Evolutionary conservation across 108 stramenopile genomes (phyloP), one percentile per base, ranked within the genome.

Genomic region (Nitzschia sp.): DNA sequence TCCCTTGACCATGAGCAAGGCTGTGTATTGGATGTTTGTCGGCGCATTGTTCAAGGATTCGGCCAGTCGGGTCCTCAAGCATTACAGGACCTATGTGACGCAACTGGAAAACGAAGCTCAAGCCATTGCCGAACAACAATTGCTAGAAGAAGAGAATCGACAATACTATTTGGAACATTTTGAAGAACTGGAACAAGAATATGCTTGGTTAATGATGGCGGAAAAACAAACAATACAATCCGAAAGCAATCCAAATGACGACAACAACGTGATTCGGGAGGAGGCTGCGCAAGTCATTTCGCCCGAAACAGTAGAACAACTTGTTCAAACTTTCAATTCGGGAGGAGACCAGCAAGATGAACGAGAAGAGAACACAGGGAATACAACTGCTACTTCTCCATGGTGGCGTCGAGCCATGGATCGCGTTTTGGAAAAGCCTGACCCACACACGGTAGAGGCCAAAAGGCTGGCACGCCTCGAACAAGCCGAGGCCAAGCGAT

Each of bases 11-110:
- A 95, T 95, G 93, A 77, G 79, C 38, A 95, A 92, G 66, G 47
- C 82, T 3, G 85, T 92, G 19, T 95, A 92, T 64, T 82, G 86
- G 86, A 85, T 88, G 71, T 95, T 95, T 70, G 90, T 90, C 15
- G 75, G 83, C 5, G 88, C 88, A 9, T 70, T 95, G 45, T 95
- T 95, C 68, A 82, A 87, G 26, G 82, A 87, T 49, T 83, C 79
- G 65, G 85, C 88, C 9, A 47, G 74, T 0, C 47, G 68, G 29
- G 86, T 93, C 11, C 67, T 93, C 0, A 78, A 73, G 30, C 85
- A 88, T 47, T 89, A 90, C 71, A 60, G 85, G 13, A 74, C 75
- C 27, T 75, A 78, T 31, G 79, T 88, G 31, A 70, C 74, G 29
- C 73, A 81, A 62, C 53, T 88, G 13, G 87, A 88, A 60, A 33